Conservation (phyloP, 495 filamentous ascomycete genomes). For the Pseudotulostoma volvatum region DNA sequence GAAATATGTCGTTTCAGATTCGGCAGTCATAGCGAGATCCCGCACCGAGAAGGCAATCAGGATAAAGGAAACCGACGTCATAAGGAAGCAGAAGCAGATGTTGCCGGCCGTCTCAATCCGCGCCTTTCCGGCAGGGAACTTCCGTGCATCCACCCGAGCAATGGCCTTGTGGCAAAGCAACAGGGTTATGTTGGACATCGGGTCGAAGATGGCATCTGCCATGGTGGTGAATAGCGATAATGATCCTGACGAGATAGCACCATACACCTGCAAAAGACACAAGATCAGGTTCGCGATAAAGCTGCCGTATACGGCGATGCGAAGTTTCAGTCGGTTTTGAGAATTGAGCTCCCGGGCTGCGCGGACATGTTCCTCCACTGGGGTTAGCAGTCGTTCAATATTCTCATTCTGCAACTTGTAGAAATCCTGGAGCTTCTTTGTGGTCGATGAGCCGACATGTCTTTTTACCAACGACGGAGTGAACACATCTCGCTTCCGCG, state of each 20-base stretch:
- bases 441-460: constrained; percentile 20
- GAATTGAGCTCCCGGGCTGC: constrained; percentile 63
- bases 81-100: constrained; percentile 93
- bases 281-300: constrained; percentile 73
- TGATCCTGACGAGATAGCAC: constrained; percentile 67
- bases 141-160: constrained; percentile 68
- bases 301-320: constrained; percentile 82
- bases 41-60: constrained; percentile 72
- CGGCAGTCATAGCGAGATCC: constrained; percentile 38
- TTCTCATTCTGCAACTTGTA: constrained; percentile 87
- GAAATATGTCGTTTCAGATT: constrained; percentile 39
- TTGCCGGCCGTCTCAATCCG: constrained; percentile 93
- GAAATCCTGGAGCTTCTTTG: constrained; percentile 62
- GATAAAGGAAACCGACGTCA: constrained; percentile 81
- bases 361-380: constrained; percentile 76
- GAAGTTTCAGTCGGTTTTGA: constrained; percentile 67
- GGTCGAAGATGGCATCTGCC: constrained; percentile 94
- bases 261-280: constrained; percentile 72
- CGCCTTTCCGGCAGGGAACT: constrained; percentile 87
- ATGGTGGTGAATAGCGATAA: constrained; percentile 95
- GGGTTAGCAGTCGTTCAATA: constrained; percentile 80
- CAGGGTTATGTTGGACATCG: constrained; percentile 74
- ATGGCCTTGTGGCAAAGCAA: constrained; percentile 82
- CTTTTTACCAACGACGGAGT: constrained; percentile 24
- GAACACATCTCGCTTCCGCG: constrained; percentile 51